These are phyloP conservation scores for Claviceps capensis DNA, from an alignment of 2,329 filamentous ascomycete genomes.

Conservation along the genomic window DNA sequence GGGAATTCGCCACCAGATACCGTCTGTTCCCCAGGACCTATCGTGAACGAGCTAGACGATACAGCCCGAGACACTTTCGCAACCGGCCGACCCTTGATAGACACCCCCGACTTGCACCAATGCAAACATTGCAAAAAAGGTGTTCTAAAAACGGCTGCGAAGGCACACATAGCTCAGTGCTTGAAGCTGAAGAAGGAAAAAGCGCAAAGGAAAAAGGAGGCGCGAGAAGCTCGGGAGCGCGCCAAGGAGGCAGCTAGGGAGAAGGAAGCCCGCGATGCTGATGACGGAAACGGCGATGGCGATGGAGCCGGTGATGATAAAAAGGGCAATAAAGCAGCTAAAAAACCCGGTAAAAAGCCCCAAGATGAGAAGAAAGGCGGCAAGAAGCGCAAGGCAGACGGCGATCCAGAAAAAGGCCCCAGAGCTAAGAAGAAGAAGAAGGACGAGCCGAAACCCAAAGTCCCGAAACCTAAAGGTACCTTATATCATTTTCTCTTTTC, in stretches of 20 bases:
- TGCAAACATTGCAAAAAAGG: slow-evolving; percentile 95
- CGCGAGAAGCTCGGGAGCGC: slow-evolving; percentile 54
- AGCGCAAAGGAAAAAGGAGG: slow-evolving; percentile 63
- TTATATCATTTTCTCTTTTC: background rate
- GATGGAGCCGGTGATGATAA: slow-evolving; percentile 34
- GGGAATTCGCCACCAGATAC: slow-evolving; percentile 27
- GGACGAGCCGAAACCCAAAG: slow-evolving; percentile 75
- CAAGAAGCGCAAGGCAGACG: slow-evolving; percentile 68
- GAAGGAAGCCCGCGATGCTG: slow-evolving; percentile 38
- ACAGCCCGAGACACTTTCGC: slow-evolving; percentile 65
- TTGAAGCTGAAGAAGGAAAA: slow-evolving; percentile 75
- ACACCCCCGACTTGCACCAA: slow-evolving; percentile 62
- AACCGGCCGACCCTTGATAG: slow-evolving; percentile 69
- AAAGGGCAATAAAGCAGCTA: slow-evolving; percentile 26
- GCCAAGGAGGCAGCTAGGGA: slow-evolving; percentile 48
- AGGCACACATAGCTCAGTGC: slow-evolving; percentile 71
- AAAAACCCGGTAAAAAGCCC: slow-evolving; percentile 58
- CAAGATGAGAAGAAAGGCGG: slow-evolving; percentile 48
- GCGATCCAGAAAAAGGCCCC: slow-evolving; percentile 64
- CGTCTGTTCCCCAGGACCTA: slow-evolving; percentile 36
- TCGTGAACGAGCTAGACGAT: slow-evolving; percentile 60
- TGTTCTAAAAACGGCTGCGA: slow-evolving; percentile 60
- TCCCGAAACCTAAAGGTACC: slow-evolving; percentile 67
- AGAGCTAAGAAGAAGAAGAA: slow-evolving; percentile 96
- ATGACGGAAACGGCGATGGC: slow-evolving; percentile 33